phyloP scores from a whole-genome alignment of 352 stramenopile genomes.

The Globisporangium cystogenes region DNA sequence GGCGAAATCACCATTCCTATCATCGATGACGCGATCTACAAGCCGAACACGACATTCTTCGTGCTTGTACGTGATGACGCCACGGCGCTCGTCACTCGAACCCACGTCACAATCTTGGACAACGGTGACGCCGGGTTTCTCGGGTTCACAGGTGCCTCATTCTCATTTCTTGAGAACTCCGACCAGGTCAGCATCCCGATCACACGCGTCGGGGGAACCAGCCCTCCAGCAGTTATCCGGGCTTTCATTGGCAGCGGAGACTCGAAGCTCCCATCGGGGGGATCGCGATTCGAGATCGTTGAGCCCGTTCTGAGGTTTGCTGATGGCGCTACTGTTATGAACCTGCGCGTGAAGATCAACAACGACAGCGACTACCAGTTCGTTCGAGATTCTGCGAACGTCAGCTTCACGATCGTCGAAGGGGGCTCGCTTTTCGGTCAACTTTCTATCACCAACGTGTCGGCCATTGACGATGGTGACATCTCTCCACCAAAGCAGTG shows the following conservation, averaged over 20 bases:
- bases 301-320: constrained; percentile 27
- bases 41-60: constrained; percentile 34
- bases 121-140: constrained; percentile 52
- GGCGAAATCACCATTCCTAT: constrained; percentile 27
- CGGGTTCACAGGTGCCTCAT: constrained; percentile 21
- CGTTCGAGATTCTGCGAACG: constrained; percentile 25
- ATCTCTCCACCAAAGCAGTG: constrained; percentile 42
- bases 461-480: constrained; percentile 45
- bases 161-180: constrained; percentile 27
- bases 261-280: constrained; percentile 8
- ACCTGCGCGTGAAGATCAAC: constrained; percentile 22
- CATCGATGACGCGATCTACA: constrained; percentile 35
- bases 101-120: constrained; percentile 31
- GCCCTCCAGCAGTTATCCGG: constrained; percentile 23
- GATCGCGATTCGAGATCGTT: constrained; percentile 25
- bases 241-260: constrained; percentile 11
- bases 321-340: constrained; percentile 14
- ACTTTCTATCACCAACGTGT: constrained; percentile 19
- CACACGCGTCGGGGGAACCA: constrained; percentile 19
- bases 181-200: constrained; percentile 21
- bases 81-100: constrained; percentile 18
- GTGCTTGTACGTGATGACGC: constrained; percentile 26
- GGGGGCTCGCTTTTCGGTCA: constrained; percentile 26
- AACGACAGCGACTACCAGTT: constrained; percentile 40
- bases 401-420: constrained; percentile 33